phyloP scores from a whole-genome alignment of 257 asterid species.

The Solanum chilense region DNA sequence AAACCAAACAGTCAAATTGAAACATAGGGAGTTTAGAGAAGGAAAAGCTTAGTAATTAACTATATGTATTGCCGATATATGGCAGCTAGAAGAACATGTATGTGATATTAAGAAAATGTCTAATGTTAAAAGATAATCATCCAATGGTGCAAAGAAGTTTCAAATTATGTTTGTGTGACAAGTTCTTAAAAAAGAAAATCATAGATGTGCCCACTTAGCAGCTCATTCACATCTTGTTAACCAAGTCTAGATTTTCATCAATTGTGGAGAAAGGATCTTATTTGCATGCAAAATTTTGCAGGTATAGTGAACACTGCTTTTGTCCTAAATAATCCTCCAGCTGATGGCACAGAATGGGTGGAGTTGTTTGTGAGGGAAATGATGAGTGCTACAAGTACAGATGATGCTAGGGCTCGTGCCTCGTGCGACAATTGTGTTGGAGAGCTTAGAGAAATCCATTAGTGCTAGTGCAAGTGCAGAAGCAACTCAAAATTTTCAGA shows the following conservation, averaged over 20 bases:
- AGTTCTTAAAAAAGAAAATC: neutral
- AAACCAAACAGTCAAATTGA: neutral
- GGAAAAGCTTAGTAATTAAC: neutral
- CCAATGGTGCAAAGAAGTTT: neutral
- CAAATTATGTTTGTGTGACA: neutral
- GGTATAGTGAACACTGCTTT: slow-evolving; percentile 18
- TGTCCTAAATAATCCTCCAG: slow-evolving; percentile 30
- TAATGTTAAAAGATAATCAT: neutral
- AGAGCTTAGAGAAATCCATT: slow-evolving; percentile 64
- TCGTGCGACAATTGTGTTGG: slow-evolving; percentile 49
- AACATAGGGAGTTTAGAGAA: neutral
- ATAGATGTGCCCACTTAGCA: neutral
- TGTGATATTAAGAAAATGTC: neutral
- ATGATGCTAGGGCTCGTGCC: slow-evolving; percentile 68
- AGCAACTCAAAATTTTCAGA: slow-evolving; percentile 39
- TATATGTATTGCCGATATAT: neutral
- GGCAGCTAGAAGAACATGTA: neutral
- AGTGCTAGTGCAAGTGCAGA: slow-evolving; percentile 26
- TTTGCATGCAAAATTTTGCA: slow-evolving; percentile 11
- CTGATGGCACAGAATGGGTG: slow-evolving; percentile 73
- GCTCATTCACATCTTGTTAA: neutral
- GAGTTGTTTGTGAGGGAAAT: slow-evolving; percentile 65
- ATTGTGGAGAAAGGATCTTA: neutral
- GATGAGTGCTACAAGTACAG: slow-evolving; percentile 55
- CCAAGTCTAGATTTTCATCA: neutral